A percentile compares a stretch with the other conserved stretches of the same genome.
These are phyloP conservation scores for Mrakia frigida DNA, from an alignment of 768 basidiomycete species.

Conservation along the genomic window DNA sequence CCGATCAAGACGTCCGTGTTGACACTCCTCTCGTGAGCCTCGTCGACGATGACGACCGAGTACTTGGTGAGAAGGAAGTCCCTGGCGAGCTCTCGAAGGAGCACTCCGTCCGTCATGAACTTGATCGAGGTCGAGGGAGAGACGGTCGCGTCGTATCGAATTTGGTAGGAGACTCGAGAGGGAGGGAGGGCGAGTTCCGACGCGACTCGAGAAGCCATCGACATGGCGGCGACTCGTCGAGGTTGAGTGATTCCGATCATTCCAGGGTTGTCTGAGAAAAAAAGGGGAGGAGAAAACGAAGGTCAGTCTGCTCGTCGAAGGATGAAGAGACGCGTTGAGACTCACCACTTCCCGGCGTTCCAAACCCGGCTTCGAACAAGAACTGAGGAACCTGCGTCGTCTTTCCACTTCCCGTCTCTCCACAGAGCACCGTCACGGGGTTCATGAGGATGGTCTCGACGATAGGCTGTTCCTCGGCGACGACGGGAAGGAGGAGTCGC, in stretches of 20 bases:
- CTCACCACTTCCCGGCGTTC: constrained; percentile 71
- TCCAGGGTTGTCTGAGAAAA: constrained; percentile 75
- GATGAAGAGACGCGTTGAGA: constrained; percentile 23
- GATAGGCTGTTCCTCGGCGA: constrained; percentile 87
- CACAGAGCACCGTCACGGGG: constrained; percentile 76
- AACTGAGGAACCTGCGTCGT: constrained; percentile 98
- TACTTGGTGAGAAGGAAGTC: constrained; percentile 94
- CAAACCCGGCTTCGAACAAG: constrained; percentile 95
- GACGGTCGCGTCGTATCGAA: constrained; percentile 92
- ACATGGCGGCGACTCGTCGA: constrained; percentile 92
- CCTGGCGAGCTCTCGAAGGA: constrained; percentile 81
- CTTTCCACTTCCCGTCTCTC: constrained; percentile 98
- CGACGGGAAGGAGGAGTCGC: constrained; percentile 75
- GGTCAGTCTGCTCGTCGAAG: neutral
- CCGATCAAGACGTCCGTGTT: constrained; percentile 98
- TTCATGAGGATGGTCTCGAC: constrained; percentile 86
- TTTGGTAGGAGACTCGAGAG: constrained; percentile 86
- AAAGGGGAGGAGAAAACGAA: constrained; percentile 1
- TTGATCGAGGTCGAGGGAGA: constrained; percentile 88
- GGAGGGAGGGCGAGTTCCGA: constrained; percentile 77
- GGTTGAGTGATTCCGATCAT: constrained; percentile 99
- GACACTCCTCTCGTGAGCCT: constrained; percentile 96
- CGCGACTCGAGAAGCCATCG: constrained; percentile 89
- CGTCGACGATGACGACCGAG: constrained; percentile 91
- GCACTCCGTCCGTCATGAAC: constrained; percentile 98